Evolutionary conservation across 352 stramenopile genomes (phyloP), one percentile per base, ranked within the genome.

Genomic region (Plasmopara viticola): DNA sequence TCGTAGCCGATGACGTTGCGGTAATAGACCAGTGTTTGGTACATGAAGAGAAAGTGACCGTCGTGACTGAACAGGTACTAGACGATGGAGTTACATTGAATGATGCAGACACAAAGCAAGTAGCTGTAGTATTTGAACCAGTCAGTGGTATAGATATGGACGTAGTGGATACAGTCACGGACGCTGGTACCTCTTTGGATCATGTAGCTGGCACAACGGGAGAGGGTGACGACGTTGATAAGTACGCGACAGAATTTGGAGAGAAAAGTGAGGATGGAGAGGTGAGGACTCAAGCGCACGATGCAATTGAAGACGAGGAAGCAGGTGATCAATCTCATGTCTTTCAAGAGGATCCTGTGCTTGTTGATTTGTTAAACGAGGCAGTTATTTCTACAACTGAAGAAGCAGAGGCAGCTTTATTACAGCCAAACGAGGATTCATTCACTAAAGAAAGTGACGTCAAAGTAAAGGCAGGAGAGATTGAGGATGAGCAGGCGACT

Each of bases 311-410:
- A 49, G 14, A 45, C 17, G 10, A 9, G 51, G 38, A 56, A n/a
- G 3, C 33, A n/a, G 20, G 12, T 29, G 18, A 42, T 44, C 39
- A 56, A 38, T 15, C 17, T 45, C 58, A n/a, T 29, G 31, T 35
- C 10, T 12, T 5, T 35, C 31, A 35, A 12, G 31, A 35, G 10
- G 39, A 45, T 44, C 18, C 20, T 41, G 29, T 14, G 34, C 18
- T 18, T 47, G 45, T 34, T 42, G 25, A 41, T 37, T 6, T 41
- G 31, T 44, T 15, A 10, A 35, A 52, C 7, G 9, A 14, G 9
- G 18, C 14, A 31, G 20, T 5, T 31, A 39, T 35, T 45, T 9
- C 29, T 25, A 25, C 20, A 25, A 25, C 1, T 33, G 49, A 47
- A 4, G 14, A 8, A 33, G 52, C 48, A 10, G 44, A 48, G 5